Evolutionary conservation across 768 basidiomycete genomes (phyloP).

Genomic region (Gelatoporia subvermispora): DNA sequence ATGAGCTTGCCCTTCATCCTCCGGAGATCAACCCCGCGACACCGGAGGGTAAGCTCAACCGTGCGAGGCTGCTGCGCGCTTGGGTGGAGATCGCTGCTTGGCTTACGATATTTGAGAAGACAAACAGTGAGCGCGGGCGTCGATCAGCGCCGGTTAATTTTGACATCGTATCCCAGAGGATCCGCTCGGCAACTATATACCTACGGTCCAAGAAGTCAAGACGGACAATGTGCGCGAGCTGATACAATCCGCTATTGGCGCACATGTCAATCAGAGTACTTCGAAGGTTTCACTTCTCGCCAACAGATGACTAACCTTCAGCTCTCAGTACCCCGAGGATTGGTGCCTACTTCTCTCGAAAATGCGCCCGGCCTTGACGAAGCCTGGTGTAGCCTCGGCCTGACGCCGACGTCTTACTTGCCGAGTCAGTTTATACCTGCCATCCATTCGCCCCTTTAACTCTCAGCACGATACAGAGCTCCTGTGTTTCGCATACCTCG

Average conservation of each 20-base stretch:
- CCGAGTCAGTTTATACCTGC: conserved; percentile 39
- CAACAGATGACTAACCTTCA: neutral
- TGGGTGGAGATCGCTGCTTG: conserved; percentile 78
- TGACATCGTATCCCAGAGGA: conserved; percentile 5
- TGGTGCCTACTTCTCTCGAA: conserved; percentile 38
- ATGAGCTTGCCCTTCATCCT: conserved; percentile 45
- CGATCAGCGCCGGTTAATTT: too few species aligned
- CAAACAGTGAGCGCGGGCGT: conserved; percentile 24
- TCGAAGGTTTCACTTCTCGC: neutral
- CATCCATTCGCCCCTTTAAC: neutral
- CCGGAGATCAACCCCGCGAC: conserved; percentile 47
- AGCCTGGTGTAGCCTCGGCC: conserved; percentile 48
- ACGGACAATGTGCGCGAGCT: conserved; percentile 60
- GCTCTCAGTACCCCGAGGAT: conserved; percentile 48
- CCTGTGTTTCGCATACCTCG: conserved; percentile 72
- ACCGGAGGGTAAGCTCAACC: conserved; percentile 43
- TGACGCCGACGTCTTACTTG: conserved; percentile 64
- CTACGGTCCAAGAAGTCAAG: conserved; percentile 28
- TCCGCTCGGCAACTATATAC: conserved; percentile 4
- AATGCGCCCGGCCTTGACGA: conserved; percentile 35
- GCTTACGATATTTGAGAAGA: conserved; percentile 43
- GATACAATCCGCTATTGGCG: conserved; percentile 69
- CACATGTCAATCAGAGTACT: conserved; percentile 75
- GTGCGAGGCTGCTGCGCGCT: conserved; percentile 64
- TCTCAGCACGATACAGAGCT: conserved; percentile 41